Percentiles rank a stretch among this genome's conserved stretches.
Evolutionary conservation across 1,284 basidiomycete genomes (phyloP).

Genomic region (Ceraceosorus bombacis): DNA sequence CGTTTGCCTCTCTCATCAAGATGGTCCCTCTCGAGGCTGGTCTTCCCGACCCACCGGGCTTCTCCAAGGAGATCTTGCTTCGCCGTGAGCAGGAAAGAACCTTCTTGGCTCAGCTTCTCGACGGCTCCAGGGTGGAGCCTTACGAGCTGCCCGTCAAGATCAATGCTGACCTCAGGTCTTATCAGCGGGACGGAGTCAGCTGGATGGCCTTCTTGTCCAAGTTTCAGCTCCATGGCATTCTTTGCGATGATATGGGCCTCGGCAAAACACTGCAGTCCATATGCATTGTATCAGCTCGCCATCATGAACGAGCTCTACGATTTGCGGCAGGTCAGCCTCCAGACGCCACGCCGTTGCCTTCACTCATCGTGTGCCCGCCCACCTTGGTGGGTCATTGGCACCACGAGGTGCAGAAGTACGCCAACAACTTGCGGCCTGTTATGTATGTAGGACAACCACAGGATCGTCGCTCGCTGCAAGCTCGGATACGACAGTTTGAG

Average conservation of each 20-base stretch:
- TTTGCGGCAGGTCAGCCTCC: slow-evolving; percentile 64
- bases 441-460: slow-evolving; percentile 84
- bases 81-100: slow-evolving; percentile 68
- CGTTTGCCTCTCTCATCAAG: slow-evolving; percentile 95
- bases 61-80: slow-evolving; percentile 80
- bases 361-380: slow-evolving; percentile 90
- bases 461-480: slow-evolving; percentile 61
- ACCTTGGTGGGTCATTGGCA: slow-evolving; percentile 96
- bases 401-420: slow-evolving; percentile 91
- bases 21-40: slow-evolving; percentile 98
- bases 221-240: slow-evolving; percentile 83
- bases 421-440: slow-evolving; percentile 73
- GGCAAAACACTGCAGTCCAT: slow-evolving; percentile 98
- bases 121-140: slow-evolving; percentile 69
- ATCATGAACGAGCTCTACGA: slow-evolving; percentile 71
- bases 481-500: slow-evolving; percentile 53
- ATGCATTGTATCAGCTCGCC: slow-evolving; percentile 90
- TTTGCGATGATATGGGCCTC: slow-evolving; percentile 99
- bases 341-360: slow-evolving; percentile 79
- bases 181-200: slow-evolving; percentile 96
- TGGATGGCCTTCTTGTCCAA: slow-evolving; percentile 92
- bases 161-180: slow-evolving; percentile 89
- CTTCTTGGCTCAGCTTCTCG: slow-evolving; percentile 86
- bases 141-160: slow-evolving; percentile 81
- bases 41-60: slow-evolving; percentile 85